phyloP scores from a whole-genome alignment of 2,329 filamentous ascomycete species.

The Lecanosticta acicola region DNA sequence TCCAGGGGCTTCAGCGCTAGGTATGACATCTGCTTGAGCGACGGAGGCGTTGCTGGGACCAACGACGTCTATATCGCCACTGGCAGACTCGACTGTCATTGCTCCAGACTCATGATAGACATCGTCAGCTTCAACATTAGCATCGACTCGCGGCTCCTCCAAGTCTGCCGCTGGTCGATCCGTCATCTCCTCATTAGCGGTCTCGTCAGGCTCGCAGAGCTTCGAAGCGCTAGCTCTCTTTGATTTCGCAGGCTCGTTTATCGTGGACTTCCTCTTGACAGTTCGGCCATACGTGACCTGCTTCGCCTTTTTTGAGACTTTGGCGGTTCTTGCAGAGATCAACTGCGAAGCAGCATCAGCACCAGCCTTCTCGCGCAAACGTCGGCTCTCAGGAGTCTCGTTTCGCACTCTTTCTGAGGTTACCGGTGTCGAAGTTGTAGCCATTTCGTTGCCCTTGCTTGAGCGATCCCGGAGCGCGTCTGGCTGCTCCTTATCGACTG shows the following conservation, averaged over 20 bases:
- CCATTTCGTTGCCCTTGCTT: slow-evolving; percentile 27
- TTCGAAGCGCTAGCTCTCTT: not conserved
- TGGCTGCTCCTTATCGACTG: not conserved
- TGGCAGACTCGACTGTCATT: not conserved
- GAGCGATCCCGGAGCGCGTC: slow-evolving; percentile 19
- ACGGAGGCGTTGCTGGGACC: not conserved
- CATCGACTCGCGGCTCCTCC: not conserved
- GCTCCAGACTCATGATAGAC: not conserved
- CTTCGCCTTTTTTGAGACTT: slow-evolving; percentile 7
- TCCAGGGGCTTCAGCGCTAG: not conserved
- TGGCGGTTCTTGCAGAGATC: slow-evolving; percentile 13
- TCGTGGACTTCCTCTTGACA: slow-evolving; percentile 12
- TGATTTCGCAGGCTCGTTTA: not conserved
- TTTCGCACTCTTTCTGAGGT: slow-evolving; percentile 14
- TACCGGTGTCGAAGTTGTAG: slow-evolving; percentile 10
- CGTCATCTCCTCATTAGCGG: not conserved
- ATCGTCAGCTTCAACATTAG: not conserved
- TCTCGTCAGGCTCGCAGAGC: not conserved
- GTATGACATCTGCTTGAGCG: not conserved
- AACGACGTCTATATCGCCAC: no score
- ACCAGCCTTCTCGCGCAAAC: slow-evolving; percentile 33
- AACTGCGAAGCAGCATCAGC: slow-evolving; percentile 32
- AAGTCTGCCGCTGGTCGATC: not conserved
- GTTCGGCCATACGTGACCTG: slow-evolving; percentile 14
- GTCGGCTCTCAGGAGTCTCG: slow-evolving; percentile 23